phyloP scores from a whole-genome alignment of 1,139 yeast genomes.

The Lodderomyces metapsilosis region DNA sequence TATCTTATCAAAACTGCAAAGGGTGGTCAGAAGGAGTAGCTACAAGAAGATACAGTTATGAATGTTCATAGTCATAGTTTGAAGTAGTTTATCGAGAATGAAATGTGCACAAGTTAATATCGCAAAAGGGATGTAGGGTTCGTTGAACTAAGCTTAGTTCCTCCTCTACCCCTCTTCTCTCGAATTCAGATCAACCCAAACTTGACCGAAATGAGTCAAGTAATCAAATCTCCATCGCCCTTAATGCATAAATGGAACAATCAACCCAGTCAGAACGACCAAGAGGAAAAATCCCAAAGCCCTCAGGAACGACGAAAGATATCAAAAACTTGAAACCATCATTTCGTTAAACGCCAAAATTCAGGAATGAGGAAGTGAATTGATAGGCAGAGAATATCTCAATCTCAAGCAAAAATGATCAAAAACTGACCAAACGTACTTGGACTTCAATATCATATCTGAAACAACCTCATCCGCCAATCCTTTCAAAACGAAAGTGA shows the following conservation, averaged over 20 bases:
- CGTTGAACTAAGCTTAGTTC: not conserved
- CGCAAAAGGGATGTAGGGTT: not conserved
- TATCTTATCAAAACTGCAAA: constrained; percentile 80
- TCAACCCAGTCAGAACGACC: not conserved
- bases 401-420: not conserved
- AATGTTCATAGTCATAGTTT: no score
- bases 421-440: not conserved
- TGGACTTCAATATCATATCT: not conserved
- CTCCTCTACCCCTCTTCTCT: not conserved
- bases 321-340: no score
- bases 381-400: not conserved
- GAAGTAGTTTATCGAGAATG: no score
- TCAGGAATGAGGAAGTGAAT: not conserved
- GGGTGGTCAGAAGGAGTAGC: not conserved
- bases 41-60: no score
- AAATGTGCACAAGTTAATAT: not conserved
- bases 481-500: not conserved
- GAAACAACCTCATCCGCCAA: not conserved
- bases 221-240: not conserved
- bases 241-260: not conserved
- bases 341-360: not conserved
- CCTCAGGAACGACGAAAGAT: not conserved
- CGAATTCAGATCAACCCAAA: not conserved
- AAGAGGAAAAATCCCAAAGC: no score
- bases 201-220: not conserved